These are phyloP conservation scores for Lipomyces starkeyi DNA, from an alignment of 805 yeast species.

Conservation along the genomic window DNA sequence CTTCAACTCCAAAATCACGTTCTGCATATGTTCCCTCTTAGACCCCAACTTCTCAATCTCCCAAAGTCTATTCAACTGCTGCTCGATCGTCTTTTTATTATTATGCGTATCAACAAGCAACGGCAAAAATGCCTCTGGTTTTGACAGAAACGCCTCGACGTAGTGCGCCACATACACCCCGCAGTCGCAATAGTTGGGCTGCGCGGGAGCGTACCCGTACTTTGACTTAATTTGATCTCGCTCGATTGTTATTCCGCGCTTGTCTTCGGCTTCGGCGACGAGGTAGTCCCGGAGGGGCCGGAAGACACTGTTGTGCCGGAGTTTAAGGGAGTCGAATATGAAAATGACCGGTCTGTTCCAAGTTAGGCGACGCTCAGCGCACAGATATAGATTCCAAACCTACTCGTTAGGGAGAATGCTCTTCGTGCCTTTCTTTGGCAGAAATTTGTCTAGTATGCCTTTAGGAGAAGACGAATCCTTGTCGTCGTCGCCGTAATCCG, in stretches of 20 bases:
- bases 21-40: constrained; percentile 31
- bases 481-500: constrained; percentile 27
- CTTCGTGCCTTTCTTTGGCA: constrained; percentile 9
- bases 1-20: constrained; percentile 21
- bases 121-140: constrained; percentile 42
- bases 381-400: neutral
- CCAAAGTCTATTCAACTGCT: constrained; percentile 26
- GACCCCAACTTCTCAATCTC: constrained; percentile 21
- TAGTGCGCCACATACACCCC: constrained; percentile 90
- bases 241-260: constrained; percentile 55
- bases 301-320: constrained; percentile 57
- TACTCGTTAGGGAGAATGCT: neutral
- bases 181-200: constrained; percentile 89
- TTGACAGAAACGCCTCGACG: constrained; percentile 44
- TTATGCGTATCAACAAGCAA: constrained; percentile 31
- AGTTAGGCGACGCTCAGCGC: neutral
- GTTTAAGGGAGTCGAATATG: constrained; percentile 77
- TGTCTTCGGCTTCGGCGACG: constrained; percentile 71
- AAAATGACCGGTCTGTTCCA: constrained; percentile 49
- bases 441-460: neutral
- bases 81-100: constrained; percentile 21
- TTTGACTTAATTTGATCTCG: constrained; percentile 55
- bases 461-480: constrained; percentile 18
- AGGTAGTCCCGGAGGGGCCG: constrained; percentile 64
- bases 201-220: constrained; percentile 73